Evolutionary conservation across 441 rosid species (phyloP), one percentile per base, ranked within the genome.

Genomic region (Croton setiger): DNA sequence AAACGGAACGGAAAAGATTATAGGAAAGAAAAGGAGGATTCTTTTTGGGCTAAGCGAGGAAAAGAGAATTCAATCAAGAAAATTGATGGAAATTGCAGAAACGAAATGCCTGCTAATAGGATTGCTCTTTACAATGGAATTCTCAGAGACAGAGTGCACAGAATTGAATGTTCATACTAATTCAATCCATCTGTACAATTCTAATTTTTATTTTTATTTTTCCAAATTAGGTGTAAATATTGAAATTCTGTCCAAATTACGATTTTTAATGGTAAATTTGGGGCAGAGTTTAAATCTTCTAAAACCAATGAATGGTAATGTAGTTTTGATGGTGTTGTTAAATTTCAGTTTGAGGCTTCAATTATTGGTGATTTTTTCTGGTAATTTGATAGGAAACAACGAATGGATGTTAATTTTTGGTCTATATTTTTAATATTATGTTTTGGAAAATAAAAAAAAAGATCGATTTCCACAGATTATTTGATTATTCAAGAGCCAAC

Each of bases 81-180:
- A 59, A 49, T 53, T 7, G 82, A 79, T 37, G 33, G 74, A 14
- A 27, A 11, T 63, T 88, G 90, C 80, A 82, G 87, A 73, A 75
- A 73, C 0, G 78, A 76, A 53, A 74, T 80, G 71, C 82, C 85
- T 9, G 84, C 88, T 0, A 92, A 92, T 58, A 80, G 96, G 64
- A 47, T 81, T 35, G 95, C 91, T 81, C 39, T 92, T 75, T 92
- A 92, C 79, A 79, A 63, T 65, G 94, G 96, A 72, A 84, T 92
- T 61, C 83, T 90, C 8, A 84, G 95, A 69, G 90, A 88, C 69
- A 80, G 98, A 41, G 74, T 78, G 2, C 85, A 85, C 60, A 74
- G 81, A 47, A 70, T 58, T 44, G 77, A 81, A 66, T 84, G 85
- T 66, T 88, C 96, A 1, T 78, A 78, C 43, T 39, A 39, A 39